Percentiles rank a stretch among this genome's conserved stretches.
Evolutionary conservation across 2,329 filamentous ascomycete species (phyloP).

Genomic region (Drechmeria coniospora): DNA sequence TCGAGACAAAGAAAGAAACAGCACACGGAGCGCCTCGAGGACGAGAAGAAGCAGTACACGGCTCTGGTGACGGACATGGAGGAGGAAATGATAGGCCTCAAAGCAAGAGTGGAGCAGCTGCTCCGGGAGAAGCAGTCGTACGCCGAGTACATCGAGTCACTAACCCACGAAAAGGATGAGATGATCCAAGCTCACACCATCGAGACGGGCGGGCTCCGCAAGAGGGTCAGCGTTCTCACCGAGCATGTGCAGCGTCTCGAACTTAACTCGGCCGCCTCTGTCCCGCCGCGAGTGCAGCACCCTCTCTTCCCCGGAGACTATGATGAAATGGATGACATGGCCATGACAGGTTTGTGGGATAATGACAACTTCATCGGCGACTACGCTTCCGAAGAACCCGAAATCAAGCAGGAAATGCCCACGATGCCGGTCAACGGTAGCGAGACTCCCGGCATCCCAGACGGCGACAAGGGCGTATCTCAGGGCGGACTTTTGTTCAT

Average conservation of each 20-base stretch:
- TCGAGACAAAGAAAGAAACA: constrained; percentile 96
- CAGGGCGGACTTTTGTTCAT: constrained; percentile 79
- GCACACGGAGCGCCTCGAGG: constrained; percentile 90
- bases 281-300: constrained; percentile 24
- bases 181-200: constrained; percentile 77
- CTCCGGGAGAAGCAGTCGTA: constrained; percentile 59
- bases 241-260: constrained; percentile 59
- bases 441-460: constrained; percentile 18
- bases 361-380: constrained; percentile 57
- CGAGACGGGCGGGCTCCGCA: constrained; percentile 80
- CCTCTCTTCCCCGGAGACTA: constrained; percentile 56
- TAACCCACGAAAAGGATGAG: constrained; percentile 81
- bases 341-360: constrained; percentile 72
- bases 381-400: constrained; percentile 46
- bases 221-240: constrained; percentile 74
- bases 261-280: constrained; percentile 28
- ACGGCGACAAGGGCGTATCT: constrained; percentile 49
- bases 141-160: constrained; percentile 57
- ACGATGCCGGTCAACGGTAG: constrained; percentile 38
- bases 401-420: constrained; percentile 45
- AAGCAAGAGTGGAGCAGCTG: constrained; percentile 54
- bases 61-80: constrained; percentile 63
- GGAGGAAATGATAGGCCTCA: constrained; percentile 55
- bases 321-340: constrained; percentile 68
- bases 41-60: constrained; percentile 88